Conservation (phyloP, 345 rosid species). For the Cardiospermum halicacabum region DNA sequence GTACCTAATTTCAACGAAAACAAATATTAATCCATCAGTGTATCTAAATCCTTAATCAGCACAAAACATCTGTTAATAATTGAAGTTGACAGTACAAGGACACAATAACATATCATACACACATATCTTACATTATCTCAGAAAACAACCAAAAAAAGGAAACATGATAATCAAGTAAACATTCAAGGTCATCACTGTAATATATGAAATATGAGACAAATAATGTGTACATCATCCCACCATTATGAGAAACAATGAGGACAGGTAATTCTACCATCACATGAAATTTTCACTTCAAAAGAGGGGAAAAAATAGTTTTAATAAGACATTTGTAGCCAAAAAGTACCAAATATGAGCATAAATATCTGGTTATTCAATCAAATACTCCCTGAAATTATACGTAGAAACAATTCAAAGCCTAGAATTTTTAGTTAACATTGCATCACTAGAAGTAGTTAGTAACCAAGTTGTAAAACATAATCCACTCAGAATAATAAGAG, state of each 20-base stretch:
- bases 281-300: not conserved
- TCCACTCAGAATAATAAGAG: not conserved
- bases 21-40: constrained; percentile 12
- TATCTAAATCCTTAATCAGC: constrained; percentile 3
- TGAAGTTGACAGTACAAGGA: not conserved
- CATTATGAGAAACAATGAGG: not conserved
- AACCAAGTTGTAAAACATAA: not conserved
- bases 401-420: not conserved
- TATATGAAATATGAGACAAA: not conserved
- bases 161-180: not conserved
- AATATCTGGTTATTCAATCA: not conserved
- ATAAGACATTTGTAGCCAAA: not conserved
- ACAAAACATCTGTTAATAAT: not conserved
- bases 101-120: not conserved
- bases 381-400: not conserved
- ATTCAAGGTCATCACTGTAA: no score
- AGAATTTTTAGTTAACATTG: not conserved
- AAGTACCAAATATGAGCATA: not conserved
- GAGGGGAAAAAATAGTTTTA: not conserved
- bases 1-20: constrained; percentile 55
- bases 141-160: not conserved
- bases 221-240: not conserved
- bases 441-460: no score
- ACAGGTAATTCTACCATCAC: constrained; percentile 2
- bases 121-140: not conserved